These are phyloP conservation scores for Cynara cardunculus DNA, from an alignment of 129 eudicot genomes.

Conservation along the genomic window DNA sequence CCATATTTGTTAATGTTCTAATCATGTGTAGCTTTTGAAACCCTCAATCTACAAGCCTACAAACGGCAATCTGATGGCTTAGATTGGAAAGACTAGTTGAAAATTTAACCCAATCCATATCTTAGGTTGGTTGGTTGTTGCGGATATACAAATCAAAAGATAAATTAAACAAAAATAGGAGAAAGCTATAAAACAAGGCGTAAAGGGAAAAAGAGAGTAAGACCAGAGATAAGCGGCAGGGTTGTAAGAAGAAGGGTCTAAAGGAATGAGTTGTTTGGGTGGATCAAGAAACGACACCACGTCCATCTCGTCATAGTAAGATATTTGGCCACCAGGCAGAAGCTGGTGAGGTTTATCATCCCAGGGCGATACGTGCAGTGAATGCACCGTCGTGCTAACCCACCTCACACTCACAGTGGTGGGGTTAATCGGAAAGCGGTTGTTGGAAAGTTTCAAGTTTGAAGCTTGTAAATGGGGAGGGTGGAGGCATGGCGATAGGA, in stretches of 20 bases:
- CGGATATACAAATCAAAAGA: not conserved
- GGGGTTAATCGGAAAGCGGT: not conserved
- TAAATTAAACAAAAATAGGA: not conserved
- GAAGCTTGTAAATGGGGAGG: constrained; percentile 6
- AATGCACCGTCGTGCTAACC: constrained; percentile 3
- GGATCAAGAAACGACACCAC: constrained; percentile 76
- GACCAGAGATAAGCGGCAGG: constrained; percentile 80
- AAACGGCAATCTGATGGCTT: too few relatives aligned
- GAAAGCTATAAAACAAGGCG: not conserved
- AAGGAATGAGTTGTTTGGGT: constrained; percentile 62
- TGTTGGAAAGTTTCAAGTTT: not conserved
- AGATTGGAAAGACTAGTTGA: too few relatives aligned
- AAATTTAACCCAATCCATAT: too few relatives aligned
- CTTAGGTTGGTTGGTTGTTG: too few relatives aligned
- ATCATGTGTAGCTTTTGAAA: not conserved
- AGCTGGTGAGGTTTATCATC: constrained; percentile 52
- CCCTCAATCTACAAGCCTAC: too few relatives aligned
- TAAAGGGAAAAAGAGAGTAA: not conserved
- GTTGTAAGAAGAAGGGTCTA: constrained; percentile 70
- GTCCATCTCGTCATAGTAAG: constrained; percentile 62
- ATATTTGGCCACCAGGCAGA: constrained; percentile 31
- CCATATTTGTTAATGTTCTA: not conserved
- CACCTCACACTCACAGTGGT: constrained; percentile 10
- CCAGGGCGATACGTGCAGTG: constrained; percentile 40
- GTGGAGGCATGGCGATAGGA: not conserved